These are phyloP conservation scores for Rhododendron williamsianum DNA, from an alignment of 148 eudicot genomes.

Conservation along the genomic window DNA sequence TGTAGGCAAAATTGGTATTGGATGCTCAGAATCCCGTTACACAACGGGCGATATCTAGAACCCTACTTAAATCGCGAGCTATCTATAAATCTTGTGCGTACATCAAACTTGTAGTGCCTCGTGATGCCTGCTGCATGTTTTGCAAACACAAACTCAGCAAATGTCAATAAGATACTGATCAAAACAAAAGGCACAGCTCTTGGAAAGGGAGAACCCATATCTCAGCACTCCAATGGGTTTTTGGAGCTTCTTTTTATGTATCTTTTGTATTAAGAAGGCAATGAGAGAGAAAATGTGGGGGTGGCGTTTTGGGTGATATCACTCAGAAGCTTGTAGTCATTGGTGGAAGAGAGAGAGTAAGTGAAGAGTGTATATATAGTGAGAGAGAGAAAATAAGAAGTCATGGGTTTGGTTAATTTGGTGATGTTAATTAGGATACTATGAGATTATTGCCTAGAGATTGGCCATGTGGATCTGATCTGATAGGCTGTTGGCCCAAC, in stretches of 20 bases:
- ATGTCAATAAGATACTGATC: background rate
- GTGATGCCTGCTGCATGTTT: slow-evolving; percentile 14
- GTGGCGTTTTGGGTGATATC: background rate
- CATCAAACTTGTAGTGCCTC: slow-evolving; percentile 35
- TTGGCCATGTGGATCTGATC: background rate
- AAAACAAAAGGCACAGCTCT: background rate
- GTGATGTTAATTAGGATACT: background rate
- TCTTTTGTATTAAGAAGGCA: background rate
- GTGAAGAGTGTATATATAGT: slow-evolving; percentile 2
- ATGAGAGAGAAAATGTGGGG: background rate
- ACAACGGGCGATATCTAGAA: background rate
- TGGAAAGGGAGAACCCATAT: slow-evolving; percentile 5
- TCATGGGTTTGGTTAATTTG: slow-evolving; percentile 3
- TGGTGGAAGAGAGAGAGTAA: background rate
- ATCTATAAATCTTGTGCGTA: slow-evolving; percentile 2
- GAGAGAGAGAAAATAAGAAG: background rate
- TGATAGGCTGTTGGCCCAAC: slow-evolving; percentile 10
- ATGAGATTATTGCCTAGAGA: background rate
- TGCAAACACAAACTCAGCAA: background rate
- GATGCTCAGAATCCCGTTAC: too few relatives aligned
- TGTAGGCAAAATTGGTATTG: too few relatives aligned
- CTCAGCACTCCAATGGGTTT: background rate
- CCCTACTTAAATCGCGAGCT: too few relatives aligned
- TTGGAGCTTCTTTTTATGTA: background rate
- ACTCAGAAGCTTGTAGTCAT: background rate